Evolutionary conservation across 306 rosid species (phyloP).

Genomic region (Vigna trinervia): DNA sequence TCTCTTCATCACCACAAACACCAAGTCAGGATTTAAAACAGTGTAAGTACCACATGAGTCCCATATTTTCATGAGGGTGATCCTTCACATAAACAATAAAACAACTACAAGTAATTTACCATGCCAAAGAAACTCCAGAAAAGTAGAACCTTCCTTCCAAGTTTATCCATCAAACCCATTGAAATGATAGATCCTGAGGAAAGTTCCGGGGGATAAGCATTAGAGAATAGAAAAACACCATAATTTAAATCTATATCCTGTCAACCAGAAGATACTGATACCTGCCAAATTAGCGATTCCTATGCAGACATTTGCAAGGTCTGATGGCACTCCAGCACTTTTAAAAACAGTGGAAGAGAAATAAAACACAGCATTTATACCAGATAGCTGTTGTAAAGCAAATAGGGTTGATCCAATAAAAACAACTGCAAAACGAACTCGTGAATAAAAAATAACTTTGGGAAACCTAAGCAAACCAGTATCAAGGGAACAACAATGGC

Average conservation of each 20-base stretch:
- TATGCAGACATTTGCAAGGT: constrained; percentile 80
- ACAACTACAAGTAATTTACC: constrained; percentile 60
- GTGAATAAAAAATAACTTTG: constrained; percentile 67
- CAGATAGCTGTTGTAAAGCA: constrained; percentile 99
- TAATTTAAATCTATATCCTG: constrained; percentile 21
- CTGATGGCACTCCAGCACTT: constrained; percentile 92
- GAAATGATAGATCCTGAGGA: constrained; percentile 83
- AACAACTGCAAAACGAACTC: constrained; percentile 95
- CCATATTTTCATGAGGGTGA: constrained; percentile 35
- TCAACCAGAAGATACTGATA: constrained; percentile 43
- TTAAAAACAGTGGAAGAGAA: constrained; percentile 97
- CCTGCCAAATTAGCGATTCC: constrained; percentile 89
- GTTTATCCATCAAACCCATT: constrained; percentile 89
- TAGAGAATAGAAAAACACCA: constrained; percentile 41
- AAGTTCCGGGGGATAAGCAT: constrained; percentile 31
- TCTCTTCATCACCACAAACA: constrained; percentile 28
- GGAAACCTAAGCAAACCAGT: constrained; percentile 44
- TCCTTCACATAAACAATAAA: not conserved
- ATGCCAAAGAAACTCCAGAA: constrained; percentile 95
- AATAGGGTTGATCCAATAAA: constrained; percentile 98
- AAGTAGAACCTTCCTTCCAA: constrained; percentile 90
- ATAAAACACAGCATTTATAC: constrained; percentile 96
- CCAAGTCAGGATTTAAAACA: constrained; percentile 9
- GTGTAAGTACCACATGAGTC: not conserved
- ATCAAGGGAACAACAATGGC: constrained; percentile 32